These are phyloP conservation scores for Flagelloscypha sp. DNA, from an alignment of 768 basidiomycete genomes.

Conservation along the genomic window DNA sequence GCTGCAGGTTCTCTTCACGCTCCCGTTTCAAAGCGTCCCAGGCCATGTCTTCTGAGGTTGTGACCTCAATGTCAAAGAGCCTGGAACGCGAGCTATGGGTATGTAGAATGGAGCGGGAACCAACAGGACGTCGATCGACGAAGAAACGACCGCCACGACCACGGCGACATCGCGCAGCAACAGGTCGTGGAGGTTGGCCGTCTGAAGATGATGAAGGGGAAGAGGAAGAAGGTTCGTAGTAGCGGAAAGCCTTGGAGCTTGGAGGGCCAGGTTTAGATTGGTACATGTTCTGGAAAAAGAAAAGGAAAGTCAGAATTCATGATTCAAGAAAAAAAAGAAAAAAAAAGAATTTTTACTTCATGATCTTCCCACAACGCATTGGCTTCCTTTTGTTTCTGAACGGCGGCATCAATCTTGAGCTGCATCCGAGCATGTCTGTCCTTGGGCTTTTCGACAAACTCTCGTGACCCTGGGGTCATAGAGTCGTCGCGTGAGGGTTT, in stretches of 20 bases:
- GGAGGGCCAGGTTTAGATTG: conserved; percentile 53
- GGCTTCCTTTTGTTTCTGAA: no score
- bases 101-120: neutral
- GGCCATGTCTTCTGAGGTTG: no score
- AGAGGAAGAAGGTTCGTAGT: conserved; percentile 23
- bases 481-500: no score
- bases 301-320: conserved; percentile 2
- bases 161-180: conserved; percentile 59
- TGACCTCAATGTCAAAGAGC: no score
- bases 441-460: conserved; percentile 39
- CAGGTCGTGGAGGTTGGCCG: conserved; percentile 17
- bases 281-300: conserved; percentile 49
- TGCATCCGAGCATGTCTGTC: conserved; percentile 57
- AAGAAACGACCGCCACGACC: conserved; percentile 78
- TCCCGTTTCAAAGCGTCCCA: no score
- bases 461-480: no score
- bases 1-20: no score
- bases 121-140: conserved; percentile 57
- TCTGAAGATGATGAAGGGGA: conserved; percentile 18
- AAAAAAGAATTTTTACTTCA: conserved; percentile 45
- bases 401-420: conserved; percentile 52
- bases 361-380: conserved; percentile 91
- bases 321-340: neutral
- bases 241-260: conserved; percentile 44
- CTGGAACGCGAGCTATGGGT: no score